These are phyloP conservation scores for Bipolaris oryzae DNA, from an alignment of 2,329 filamentous ascomycete species.

Conservation along the genomic window DNA sequence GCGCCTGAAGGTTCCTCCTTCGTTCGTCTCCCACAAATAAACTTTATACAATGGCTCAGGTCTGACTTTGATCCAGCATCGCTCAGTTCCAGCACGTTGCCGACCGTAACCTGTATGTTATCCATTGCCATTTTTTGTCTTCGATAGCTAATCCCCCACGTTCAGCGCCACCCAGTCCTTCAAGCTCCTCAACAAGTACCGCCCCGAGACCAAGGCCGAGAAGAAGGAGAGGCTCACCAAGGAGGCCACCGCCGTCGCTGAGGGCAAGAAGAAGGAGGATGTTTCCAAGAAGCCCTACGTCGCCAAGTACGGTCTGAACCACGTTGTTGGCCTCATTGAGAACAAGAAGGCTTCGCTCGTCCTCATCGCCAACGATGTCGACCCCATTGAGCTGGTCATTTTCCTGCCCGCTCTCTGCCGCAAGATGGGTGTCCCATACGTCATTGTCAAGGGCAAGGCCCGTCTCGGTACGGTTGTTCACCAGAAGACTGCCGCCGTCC, in stretches of 20 bases:
- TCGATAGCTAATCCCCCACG: background rate
- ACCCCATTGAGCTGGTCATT: conserved; percentile 99
- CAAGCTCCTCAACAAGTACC: conserved; percentile 99
- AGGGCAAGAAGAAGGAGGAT: conserved; percentile 99
- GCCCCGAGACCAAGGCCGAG: conserved; percentile 97
- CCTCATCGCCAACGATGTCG: conserved; percentile 98
- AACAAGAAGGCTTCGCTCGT: conserved; percentile 99
- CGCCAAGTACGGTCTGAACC: conserved; percentile 99
- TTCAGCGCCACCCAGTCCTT: conserved; percentile 83
- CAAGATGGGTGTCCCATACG: conserved; percentile 99
- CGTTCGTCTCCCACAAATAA: conserved; percentile 45
- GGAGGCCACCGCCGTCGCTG: conserved; percentile 96
- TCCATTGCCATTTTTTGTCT: background rate
- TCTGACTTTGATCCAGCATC: conserved; percentile 54
- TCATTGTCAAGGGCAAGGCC: conserved; percentile 99
- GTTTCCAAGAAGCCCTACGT: conserved; percentile 99
- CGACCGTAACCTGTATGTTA: conserved; percentile 52
- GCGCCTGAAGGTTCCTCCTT: conserved; percentile 97
- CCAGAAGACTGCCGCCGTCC: conserved; percentile 99
- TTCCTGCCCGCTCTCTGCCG: conserved; percentile 99
- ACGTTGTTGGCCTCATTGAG: conserved; percentile 68
- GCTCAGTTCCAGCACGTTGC: conserved; percentile 98
- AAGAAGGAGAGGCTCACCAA: conserved; percentile 99
- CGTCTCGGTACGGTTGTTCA: conserved; percentile 98
- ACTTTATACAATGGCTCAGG: background rate